Base-by-base conservation (phyloP, 1,284 basidiomycete species). In the Malassezia pachydermatis region DNA sequence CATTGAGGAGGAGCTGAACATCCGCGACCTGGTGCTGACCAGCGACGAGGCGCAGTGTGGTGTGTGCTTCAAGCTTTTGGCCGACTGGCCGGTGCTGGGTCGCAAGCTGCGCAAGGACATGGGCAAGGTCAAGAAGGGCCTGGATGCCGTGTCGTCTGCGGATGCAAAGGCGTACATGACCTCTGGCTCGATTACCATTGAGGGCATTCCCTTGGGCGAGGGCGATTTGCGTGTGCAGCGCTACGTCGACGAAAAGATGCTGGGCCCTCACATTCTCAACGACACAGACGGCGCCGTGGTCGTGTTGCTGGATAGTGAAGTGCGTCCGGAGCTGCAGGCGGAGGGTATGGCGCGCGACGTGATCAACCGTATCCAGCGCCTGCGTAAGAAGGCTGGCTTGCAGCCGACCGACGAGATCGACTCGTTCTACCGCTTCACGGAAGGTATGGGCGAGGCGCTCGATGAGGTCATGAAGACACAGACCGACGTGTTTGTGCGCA, bases 281-380 rank as follows among this genome's bases (percentile, higher is more conserved):
- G 83, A 92, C 64, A 88, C 88, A 25, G 88, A 98, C 75, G 87
- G 85, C 66, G 88, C 96, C 58, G 89, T 94, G 42, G 89, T 95
- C 44, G 80, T 96, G 55, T 79, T 94, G 38, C 80, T 98, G 34
- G 92, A 98, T 73, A 80, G 86, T 51, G 80, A 86, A 69, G 79
- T 85, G 45, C 84, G 94, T 63, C 79, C 84, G 1, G 88, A 94
- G 62, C 79, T 98, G 48, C 81, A 84, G 73, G 78, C 81, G 50
- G 86, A 95, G 75, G 89, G 88, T 75, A 78, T 90, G 30, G 83
- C 88, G 37, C 80, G 94, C 41, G 88, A 94, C 72, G 74, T 96
- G 57, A 84, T 86, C 60, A 94, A 94, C 67, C 84, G 92, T 45
- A 84, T 98, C 41, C 94, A 99, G 77, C 88, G 89, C 70, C 76